phyloP scores from a whole-genome alignment of 768 basidiomycete species.

The Daedaleopsis sinensis region DNA sequence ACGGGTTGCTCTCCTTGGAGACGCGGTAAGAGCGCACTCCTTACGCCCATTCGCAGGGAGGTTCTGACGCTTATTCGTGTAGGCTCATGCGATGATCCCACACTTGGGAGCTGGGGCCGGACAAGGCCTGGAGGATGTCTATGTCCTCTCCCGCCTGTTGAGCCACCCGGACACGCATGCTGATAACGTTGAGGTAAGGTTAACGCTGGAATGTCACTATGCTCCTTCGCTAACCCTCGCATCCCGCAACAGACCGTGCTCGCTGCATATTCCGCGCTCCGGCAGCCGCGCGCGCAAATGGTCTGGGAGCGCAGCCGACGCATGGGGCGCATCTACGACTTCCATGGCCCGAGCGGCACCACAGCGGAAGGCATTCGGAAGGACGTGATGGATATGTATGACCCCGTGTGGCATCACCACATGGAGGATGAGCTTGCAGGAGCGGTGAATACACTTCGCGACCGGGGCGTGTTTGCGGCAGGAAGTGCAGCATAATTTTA shows the following conservation, averaged over 20 bases:
- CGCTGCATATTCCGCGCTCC: conserved; percentile 45
- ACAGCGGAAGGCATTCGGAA: conserved; percentile 34
- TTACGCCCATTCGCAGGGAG: background rate
- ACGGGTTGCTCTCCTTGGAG: conserved; percentile 54
- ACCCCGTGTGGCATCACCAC: conserved; percentile 53
- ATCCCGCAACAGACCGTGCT: conserved; percentile 43
- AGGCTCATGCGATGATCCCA: conserved; percentile 60
- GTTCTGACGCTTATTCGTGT: background rate
- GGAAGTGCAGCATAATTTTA: too few species aligned
- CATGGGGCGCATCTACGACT: conserved; percentile 49
- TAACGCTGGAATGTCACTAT: background rate
- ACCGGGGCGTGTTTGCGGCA: too few species aligned
- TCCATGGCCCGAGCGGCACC: conserved; percentile 36
- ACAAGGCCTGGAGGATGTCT: conserved; percentile 62
- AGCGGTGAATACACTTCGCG: too few species aligned
- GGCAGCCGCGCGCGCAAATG: conserved; percentile 51
- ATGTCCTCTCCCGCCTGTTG: conserved; percentile 49
- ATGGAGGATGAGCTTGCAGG: conserved; percentile 36
- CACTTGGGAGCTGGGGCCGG: conserved; percentile 62
- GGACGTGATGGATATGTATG: conserved; percentile 45
- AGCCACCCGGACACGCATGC: conserved; percentile 42
- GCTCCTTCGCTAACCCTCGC: background rate
- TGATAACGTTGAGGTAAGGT: conserved; percentile 44
- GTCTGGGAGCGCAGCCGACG: conserved; percentile 45
- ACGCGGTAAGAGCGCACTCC: conserved; percentile 37